These are phyloP conservation scores for Tolypocladium capitatum DNA, from an alignment of 2,329 filamentous ascomycete genomes.

Conservation along the genomic window DNA sequence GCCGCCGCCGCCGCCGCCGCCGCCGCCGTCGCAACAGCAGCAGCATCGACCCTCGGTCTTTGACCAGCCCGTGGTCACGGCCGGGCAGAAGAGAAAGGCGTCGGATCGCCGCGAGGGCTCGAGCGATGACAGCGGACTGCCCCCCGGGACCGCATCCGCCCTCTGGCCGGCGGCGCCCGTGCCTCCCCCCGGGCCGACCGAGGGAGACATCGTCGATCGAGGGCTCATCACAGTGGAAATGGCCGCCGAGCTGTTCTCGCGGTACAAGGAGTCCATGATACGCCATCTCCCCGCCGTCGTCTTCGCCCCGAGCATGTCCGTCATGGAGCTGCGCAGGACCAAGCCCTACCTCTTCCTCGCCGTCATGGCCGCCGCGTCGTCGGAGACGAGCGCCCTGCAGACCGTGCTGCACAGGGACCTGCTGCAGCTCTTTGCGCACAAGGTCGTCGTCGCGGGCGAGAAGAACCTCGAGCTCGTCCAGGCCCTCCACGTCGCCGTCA, in stretches of 20 bases:
- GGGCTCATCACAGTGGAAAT: slow-evolving; percentile 43
- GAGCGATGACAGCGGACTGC: neutral
- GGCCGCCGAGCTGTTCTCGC: slow-evolving; percentile 40
- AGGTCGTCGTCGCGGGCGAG: slow-evolving; percentile 59
- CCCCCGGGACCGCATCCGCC: neutral
- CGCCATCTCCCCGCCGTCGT: slow-evolving; percentile 50
- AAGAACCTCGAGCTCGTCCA: slow-evolving; percentile 79
- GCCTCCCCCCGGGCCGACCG: neutral
- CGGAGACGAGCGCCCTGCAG: slow-evolving; percentile 43
- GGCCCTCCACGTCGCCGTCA: slow-evolving; percentile 57
- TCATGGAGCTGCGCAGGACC: slow-evolving; percentile 39
- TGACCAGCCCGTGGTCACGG: neutral
- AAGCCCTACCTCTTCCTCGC: slow-evolving; percentile 59
- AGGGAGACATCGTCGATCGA: slow-evolving; percentile 41
- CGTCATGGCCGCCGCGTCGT: slow-evolving; percentile 52
- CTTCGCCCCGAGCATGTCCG: slow-evolving; percentile 40
- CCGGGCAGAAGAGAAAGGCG: slow-evolving; percentile 19
- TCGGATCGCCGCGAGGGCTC: slow-evolving; percentile 9
- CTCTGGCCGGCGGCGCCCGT: neutral
- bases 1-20: neutral
- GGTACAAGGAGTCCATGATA: slow-evolving; percentile 47
- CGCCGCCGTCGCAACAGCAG: neutral
- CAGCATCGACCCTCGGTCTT: slow-evolving; percentile 1
- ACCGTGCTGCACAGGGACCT: slow-evolving; percentile 52
- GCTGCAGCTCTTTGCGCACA: slow-evolving; percentile 60